These are phyloP conservation scores for Nemania sp. DNA, from an alignment of 2,329 filamentous ascomycete species.

Conservation along the genomic window DNA sequence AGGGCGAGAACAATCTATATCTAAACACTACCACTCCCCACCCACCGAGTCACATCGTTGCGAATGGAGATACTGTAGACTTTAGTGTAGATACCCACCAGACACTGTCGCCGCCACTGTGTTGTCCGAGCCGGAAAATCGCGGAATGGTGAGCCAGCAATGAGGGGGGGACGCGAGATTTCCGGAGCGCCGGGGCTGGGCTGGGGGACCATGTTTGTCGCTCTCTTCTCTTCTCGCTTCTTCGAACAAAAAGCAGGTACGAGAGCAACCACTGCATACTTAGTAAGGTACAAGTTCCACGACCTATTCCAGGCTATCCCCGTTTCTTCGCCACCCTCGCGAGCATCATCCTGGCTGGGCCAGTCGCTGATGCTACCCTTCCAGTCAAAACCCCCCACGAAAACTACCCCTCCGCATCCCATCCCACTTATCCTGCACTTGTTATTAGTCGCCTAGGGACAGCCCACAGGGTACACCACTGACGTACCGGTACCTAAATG, in stretches of 20 bases:
- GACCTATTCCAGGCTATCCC: neutral
- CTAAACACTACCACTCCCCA: too few species aligned
- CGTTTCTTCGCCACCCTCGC: neutral
- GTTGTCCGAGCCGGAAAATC: constrained; percentile 21
- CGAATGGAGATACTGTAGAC: too few species aligned
- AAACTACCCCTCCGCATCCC: neutral
- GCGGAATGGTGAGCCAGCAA: constrained; percentile 10
- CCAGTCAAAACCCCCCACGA: constrained; percentile 6
- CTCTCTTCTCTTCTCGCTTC: constrained; percentile 1
- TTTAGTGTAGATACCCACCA: too few species aligned
- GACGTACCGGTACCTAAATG: neutral
- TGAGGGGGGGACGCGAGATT: neutral
- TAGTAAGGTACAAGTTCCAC: too few species aligned
- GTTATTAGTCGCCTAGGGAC: too few species aligned
- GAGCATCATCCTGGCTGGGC: constrained; percentile 13
- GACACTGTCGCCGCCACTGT: constrained; percentile 9
- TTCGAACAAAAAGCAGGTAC: neutral
- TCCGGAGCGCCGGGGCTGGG: constrained; percentile 13
- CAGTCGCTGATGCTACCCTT: constrained; percentile 9
- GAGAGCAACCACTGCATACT: too few species aligned
- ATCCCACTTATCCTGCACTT: neutral
- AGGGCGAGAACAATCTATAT: neutral
- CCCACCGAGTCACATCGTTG: neutral
- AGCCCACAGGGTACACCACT: neutral
- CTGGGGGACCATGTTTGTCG: neutral